Conservation (phyloP, 2,329 filamentous ascomycete genomes). For the Claviceps maximensis region DNA sequence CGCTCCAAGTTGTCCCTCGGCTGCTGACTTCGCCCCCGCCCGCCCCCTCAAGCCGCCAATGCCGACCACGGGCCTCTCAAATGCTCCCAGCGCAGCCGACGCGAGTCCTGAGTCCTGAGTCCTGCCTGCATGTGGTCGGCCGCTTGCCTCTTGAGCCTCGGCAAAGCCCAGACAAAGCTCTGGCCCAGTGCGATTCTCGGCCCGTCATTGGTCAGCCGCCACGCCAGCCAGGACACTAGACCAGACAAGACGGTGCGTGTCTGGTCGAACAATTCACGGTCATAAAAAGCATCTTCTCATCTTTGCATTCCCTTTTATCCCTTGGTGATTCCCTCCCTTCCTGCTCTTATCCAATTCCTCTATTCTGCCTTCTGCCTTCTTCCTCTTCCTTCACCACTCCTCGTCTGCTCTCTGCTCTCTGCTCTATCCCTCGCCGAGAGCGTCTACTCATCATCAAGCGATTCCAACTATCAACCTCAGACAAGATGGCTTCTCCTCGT, state of each 20-base stretch:
- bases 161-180: conserved; percentile 1
- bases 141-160: conserved; percentile 5
- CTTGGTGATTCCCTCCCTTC: neutral
- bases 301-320: neutral
- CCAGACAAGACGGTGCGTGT: no score
- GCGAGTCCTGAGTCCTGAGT: no score
- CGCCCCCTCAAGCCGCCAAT: neutral
- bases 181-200: neutral
- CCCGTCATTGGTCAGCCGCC: neutral
- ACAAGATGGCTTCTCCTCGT: conserved; percentile 10
- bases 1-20: conserved; percentile 5
- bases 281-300: neutral
- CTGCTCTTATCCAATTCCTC: neutral
- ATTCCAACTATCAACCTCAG: neutral
- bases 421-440: neutral
- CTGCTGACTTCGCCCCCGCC: neutral
- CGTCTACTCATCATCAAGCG: no score
- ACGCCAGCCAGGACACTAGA: neutral
- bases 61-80: neutral
- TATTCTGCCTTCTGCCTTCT: neutral
- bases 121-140: no score
- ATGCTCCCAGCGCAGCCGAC: no score
- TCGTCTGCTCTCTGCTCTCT: neutral
- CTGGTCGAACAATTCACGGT: neutral
- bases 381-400: neutral